A percentile compares a stretch with the other conserved stretches of the same genome.
These are phyloP conservation scores for Cutaneotrichosporon arboriforme DNA, from an alignment of 1,284 basidiomycete species.

Conservation along the genomic window DNA sequence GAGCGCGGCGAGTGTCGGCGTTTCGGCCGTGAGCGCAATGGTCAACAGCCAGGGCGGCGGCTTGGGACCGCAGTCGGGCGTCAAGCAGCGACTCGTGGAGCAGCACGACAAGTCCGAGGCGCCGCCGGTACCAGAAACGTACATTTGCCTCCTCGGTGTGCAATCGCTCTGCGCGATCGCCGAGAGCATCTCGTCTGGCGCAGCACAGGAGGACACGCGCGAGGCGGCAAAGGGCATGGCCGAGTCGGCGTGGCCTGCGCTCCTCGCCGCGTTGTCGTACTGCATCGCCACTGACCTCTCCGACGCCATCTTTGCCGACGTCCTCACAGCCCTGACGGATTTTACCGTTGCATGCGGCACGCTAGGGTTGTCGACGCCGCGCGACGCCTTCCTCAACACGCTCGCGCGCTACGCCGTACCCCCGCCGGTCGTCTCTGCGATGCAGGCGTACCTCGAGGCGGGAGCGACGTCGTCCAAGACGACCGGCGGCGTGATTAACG, in stretches of 20 bases:
- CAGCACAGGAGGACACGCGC: slow-evolving; percentile 28
- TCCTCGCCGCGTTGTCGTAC: slow-evolving; percentile 83
- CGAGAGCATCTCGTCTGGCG: slow-evolving; percentile 74
- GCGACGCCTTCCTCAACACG: slow-evolving; percentile 86
- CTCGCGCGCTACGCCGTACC: slow-evolving; percentile 85
- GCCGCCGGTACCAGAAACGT: slow-evolving; percentile 83
- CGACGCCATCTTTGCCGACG: slow-evolving; percentile 62
- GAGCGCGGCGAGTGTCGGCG: slow-evolving; percentile 71
- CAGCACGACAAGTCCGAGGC: slow-evolving; percentile 94
- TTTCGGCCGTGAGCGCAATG: slow-evolving; percentile 63
- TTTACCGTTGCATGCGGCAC: slow-evolving; percentile 87
- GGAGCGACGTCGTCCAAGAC: slow-evolving; percentile 5
- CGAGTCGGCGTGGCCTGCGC: slow-evolving; percentile 77
- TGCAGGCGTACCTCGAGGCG: slow-evolving; percentile 64
- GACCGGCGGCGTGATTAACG: slow-evolving; percentile 54
- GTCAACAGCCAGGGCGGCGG: slow-evolving; percentile 58
- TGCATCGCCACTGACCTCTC: slow-evolving; percentile 80
- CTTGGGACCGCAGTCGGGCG: slow-evolving; percentile 65
- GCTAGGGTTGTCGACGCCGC: slow-evolving; percentile 71
- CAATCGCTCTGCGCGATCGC: slow-evolving; percentile 83
- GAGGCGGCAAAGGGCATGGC: slow-evolving; percentile 68
- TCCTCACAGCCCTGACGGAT: slow-evolving; percentile 69
- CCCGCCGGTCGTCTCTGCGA: slow-evolving; percentile 71
- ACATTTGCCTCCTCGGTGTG: slow-evolving; percentile 82
- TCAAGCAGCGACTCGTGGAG: slow-evolving; percentile 91